phyloP scores from a whole-genome alignment of 768 basidiomycete genomes.

The Pulveroboletus sp. region DNA sequence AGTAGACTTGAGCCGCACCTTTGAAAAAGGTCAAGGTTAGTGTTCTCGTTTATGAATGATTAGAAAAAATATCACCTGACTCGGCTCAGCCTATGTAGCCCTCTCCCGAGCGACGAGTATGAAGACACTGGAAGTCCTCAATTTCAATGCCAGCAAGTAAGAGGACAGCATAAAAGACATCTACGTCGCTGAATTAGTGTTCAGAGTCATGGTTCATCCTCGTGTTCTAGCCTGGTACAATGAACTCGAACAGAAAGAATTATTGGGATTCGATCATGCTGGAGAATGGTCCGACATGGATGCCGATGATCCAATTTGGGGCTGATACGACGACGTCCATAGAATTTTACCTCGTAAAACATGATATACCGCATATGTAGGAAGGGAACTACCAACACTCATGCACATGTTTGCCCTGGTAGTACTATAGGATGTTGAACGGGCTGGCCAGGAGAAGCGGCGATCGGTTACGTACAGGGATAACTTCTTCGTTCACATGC shows the following conservation, averaged over 20 bases:
- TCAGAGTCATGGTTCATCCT: slow-evolving; percentile 61
- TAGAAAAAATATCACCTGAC: background rate
- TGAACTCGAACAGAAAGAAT: slow-evolving; percentile 21
- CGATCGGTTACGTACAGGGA: slow-evolving; percentile 8
- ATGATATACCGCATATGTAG: no score
- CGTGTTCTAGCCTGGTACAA: slow-evolving; percentile 58
- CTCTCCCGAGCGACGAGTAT: slow-evolving; percentile 71
- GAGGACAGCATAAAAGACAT: slow-evolving; percentile 14
- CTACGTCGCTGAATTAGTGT: background rate
- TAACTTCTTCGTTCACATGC: background rate
- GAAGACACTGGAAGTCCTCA: slow-evolving; percentile 58
- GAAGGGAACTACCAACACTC: no score
- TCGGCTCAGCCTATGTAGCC: slow-evolving; percentile 56
- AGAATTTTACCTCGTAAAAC: no score
- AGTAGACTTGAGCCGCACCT: slow-evolving; percentile 69
- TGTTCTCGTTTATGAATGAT: background rate
- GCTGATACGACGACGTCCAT: background rate
- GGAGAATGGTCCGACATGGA: slow-evolving; percentile 32
- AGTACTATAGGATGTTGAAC: no score
- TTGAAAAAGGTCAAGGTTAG: slow-evolving; percentile 77
- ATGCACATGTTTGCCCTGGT: no score
- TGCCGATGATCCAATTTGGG: slow-evolving; percentile 33
- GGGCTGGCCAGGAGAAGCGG: no score
- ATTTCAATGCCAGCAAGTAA: slow-evolving; percentile 58
- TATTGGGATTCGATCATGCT: slow-evolving; percentile 9